A percentile compares a stretch with the other conserved stretches of the same genome.
These are phyloP conservation scores for Aspergillus sp. DNA, from an alignment of 2,329 filamentous ascomycete genomes.

Conservation along the genomic window DNA sequence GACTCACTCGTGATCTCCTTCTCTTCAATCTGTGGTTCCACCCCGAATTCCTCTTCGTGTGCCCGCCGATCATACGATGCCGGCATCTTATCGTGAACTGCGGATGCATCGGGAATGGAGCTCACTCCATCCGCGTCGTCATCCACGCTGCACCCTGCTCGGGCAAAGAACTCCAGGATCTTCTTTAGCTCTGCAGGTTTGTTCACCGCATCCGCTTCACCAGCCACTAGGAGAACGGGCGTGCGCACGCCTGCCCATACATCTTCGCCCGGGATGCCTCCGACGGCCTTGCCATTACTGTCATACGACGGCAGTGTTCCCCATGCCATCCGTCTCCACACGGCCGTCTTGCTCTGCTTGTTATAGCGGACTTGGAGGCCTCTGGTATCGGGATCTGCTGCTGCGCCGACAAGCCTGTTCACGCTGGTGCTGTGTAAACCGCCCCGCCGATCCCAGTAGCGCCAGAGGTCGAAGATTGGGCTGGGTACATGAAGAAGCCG, in stretches of 20 bases:
- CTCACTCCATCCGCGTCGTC: conserved; percentile 29
- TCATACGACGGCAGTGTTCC: conserved; percentile 67
- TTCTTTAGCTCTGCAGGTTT: conserved; percentile 70
- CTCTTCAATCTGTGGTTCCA: conserved; percentile 26
- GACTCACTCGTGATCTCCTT: conserved; percentile 17
- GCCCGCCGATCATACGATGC: conserved; percentile 19
- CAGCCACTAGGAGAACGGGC: conserved; percentile 77
- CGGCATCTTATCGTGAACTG: conserved; percentile 27
- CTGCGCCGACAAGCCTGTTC: conserved; percentile 63
- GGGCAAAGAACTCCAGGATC: conserved; percentile 56
- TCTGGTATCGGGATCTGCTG: conserved; percentile 44
- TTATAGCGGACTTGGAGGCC: conserved; percentile 60
- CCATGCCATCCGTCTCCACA: conserved; percentile 79
- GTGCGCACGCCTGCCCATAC: conserved; percentile 72
- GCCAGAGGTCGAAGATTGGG: conserved; percentile 71
- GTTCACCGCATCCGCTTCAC: conserved; percentile 74
- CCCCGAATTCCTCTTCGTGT: conserved; percentile 32
- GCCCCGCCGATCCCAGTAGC: conserved; percentile 76
- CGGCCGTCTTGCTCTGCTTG: conserved; percentile 75
- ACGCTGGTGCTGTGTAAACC: conserved; percentile 79
- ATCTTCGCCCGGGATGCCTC: conserved; percentile 69
- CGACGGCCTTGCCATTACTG: conserved; percentile 51
- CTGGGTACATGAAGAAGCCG: conserved; percentile 67
- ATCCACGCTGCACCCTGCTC: conserved; percentile 24
- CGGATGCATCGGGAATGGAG: conserved; percentile 35